Conservation (phyloP, 257 asterid genomes). For the Echites panduratus region DNA sequence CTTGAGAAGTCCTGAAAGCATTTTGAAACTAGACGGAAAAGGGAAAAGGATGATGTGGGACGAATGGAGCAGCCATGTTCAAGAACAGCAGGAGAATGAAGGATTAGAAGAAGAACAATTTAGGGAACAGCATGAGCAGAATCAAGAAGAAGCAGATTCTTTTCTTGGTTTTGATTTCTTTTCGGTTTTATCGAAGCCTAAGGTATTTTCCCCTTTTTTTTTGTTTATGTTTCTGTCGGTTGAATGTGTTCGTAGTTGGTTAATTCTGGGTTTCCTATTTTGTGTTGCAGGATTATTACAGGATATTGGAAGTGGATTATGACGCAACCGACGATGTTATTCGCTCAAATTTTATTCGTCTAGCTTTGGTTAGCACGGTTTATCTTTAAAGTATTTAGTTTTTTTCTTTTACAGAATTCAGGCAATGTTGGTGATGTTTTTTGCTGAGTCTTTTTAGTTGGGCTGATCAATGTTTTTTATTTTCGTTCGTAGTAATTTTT, state of each 20-base stretch:
- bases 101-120: slow-evolving; percentile 31
- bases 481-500: not conserved
- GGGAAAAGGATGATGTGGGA: slow-evolving; percentile 58
- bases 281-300: slow-evolving; percentile 62
- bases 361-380: slow-evolving; percentile 65
- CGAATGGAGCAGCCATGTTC: slow-evolving; percentile 46
- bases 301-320: slow-evolving; percentile 74
- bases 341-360: slow-evolving; percentile 81
- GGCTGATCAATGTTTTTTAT: not conserved
- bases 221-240: not conserved
- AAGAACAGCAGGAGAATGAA: slow-evolving; percentile 21
- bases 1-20: not conserved
- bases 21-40: not conserved
- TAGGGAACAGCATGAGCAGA: slow-evolving; percentile 20
- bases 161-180: slow-evolving; percentile 57
- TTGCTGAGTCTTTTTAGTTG: not conserved
- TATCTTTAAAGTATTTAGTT: not conserved
- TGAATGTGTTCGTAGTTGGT: not conserved
- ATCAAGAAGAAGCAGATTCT: slow-evolving; percentile 36
- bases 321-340: slow-evolving; percentile 87
- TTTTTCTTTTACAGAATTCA: not conserved
- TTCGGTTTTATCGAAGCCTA: slow-evolving; percentile 57
- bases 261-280: not conserved
- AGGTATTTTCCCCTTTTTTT: slow-evolving; percentile 31
- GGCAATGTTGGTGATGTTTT: not conserved